A percentile compares a stretch with the other conserved stretches of the same genome.
These are phyloP conservation scores for peach (Prunus persica) DNA, from an alignment of 306 rosid genomes.

Conservation along the genomic window Prunus_persica_NCBIv2 NC_034011.1:22243501-22244000, in stretches of 20 bases:
- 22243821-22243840: not conserved
- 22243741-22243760: rapidly evolving
- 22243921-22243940: not conserved
- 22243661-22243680: too few relatives aligned
- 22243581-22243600: too few relatives aligned
- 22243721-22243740: too few relatives aligned
- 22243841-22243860: not conserved
- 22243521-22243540: not conserved
- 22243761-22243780: too few relatives aligned
- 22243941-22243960: not conserved
- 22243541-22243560: not conserved
- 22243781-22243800: too few relatives aligned
- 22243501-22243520: not conserved
- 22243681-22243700: too few relatives aligned
- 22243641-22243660: too few relatives aligned
- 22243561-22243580: not conserved
- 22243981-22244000: not conserved
- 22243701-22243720: too few relatives aligned
- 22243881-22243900: not conserved
- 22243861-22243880: not conserved
- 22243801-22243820: too few relatives aligned
- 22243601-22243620: too few relatives aligned
- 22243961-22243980: not conserved
- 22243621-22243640: too few relatives aligned
- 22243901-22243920: not conserved